phyloP scores from a whole-genome alignment of 345 rosid species.

The Eutrema japonicum region DNA sequence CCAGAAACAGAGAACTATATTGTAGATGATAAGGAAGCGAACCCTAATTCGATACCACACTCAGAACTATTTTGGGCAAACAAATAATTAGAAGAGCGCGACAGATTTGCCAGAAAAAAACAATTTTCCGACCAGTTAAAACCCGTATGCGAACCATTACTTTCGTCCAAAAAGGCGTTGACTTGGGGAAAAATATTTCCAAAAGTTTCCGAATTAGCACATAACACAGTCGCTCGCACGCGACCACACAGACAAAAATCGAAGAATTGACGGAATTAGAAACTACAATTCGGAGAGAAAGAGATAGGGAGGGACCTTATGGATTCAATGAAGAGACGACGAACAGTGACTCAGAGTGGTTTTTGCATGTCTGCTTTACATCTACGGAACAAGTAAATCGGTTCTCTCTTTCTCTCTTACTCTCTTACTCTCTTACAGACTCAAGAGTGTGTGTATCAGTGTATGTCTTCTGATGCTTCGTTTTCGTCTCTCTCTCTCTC shows the following conservation, averaged over 20 bases:
- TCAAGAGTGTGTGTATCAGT: neutral
- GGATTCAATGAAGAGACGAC: constrained; percentile 14
- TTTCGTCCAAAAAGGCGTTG: constrained; percentile 4
- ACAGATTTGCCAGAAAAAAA: neutral
- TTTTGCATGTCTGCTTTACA: constrained; percentile 19
- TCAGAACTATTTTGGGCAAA: too few species aligned
- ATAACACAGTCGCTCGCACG: neutral
- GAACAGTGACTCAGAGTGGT: neutral
- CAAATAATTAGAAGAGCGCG: neutral
- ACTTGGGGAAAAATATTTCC: neutral
- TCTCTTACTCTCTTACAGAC: neutral
- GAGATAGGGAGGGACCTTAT: constrained; percentile 18
- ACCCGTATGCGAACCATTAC: neutral
- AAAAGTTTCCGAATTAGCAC: constrained; percentile 2
- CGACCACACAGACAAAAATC: neutral
- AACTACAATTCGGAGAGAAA: constrained; percentile 1
- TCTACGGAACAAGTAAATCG: neutral
- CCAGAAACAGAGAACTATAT: neutral
- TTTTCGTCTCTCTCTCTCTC: constrained; percentile 20
- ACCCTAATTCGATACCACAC: too few species aligned
- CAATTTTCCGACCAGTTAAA: neutral
- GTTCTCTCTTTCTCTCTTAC: neutral
- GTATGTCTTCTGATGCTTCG: constrained; percentile 3
- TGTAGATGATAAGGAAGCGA: too few species aligned
- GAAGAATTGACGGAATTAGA: neutral